Evolutionary conservation across 2,329 filamentous ascomycete species (phyloP).

Genomic region (Aureobasidium sp.): DNA sequence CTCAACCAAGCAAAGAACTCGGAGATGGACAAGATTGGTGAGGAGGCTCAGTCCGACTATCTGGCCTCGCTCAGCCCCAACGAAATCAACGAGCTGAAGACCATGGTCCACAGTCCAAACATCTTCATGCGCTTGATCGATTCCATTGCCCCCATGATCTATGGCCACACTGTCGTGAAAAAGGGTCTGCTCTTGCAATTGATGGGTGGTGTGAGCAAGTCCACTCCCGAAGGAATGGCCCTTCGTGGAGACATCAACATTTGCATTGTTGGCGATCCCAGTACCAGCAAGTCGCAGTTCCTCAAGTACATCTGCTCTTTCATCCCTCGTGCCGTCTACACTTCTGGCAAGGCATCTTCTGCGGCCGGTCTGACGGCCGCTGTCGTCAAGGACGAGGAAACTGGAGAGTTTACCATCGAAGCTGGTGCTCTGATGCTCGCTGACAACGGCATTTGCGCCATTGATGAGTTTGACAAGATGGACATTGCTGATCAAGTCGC

Average conservation of each 20-base stretch:
- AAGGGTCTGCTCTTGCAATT: conserved; percentile 91
- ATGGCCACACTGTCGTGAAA: conserved; percentile 95
- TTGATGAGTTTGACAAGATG: conserved; percentile 99
- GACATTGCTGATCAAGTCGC: conserved; percentile 94
- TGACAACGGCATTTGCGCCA: conserved; percentile 93
- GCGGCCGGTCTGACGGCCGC: conserved; percentile 95
- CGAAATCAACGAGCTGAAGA: conserved; percentile 85
- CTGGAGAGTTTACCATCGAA: conserved; percentile 97
- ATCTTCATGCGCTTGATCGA: conserved; percentile 91
- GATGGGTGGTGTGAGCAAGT: conserved; percentile 91
- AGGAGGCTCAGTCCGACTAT: conserved; percentile 80
- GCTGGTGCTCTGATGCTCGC: conserved; percentile 96
- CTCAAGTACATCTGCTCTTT: conserved; percentile 97
- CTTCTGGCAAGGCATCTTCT: conserved; percentile 93
- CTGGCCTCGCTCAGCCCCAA: conserved; percentile 75
- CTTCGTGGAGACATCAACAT: conserved; percentile 97
- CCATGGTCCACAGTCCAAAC: conserved; percentile 91
- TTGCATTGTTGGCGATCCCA: conserved; percentile 94
- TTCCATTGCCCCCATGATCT: conserved; percentile 93
- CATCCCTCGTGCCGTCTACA: conserved; percentile 94
- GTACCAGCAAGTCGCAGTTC: conserved; percentile 96
- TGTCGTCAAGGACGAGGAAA: conserved; percentile 96
- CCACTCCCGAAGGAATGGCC: conserved; percentile 88
- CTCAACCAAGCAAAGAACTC: conserved; percentile 65
- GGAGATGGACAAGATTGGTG: conserved; percentile 65